These are phyloP conservation scores for Truncatella angustata DNA, from an alignment of 2,329 filamentous ascomycete genomes.

Conservation along the genomic window DNA sequence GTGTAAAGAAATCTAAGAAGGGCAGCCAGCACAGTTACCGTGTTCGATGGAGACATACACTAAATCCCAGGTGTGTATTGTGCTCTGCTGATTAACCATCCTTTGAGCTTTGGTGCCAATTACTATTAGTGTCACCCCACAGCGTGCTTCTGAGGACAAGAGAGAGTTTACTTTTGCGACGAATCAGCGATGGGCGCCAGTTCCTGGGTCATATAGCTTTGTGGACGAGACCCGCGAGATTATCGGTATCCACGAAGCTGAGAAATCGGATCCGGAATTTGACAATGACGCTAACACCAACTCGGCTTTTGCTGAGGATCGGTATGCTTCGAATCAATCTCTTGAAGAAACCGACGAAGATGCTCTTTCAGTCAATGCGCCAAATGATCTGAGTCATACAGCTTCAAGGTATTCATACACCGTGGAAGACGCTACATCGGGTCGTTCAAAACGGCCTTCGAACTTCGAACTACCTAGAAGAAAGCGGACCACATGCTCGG, in stretches of 20 bases:
- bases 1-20: neutral
- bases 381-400: too few relatives aligned
- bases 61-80: constrained; percentile 4
- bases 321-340: neutral
- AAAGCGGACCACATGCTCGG: neutral
- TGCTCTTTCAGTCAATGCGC: too few relatives aligned
- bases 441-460: neutral
- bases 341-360: neutral
- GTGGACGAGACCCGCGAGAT: constrained; percentile 4
- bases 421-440: neutral
- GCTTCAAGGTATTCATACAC: too few relatives aligned
- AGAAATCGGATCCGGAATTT: neutral
- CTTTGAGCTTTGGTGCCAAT: neutral
- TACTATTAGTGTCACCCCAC: neutral
- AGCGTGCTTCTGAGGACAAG: neutral
- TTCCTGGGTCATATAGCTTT: neutral
- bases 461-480: neutral
- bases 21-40: neutral
- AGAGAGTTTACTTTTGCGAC: neutral
- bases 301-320: too few relatives aligned
- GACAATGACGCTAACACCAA: neutral
- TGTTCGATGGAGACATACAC: constrained; percentile 2
- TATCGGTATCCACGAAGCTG: neutral
- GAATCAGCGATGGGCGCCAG: neutral
- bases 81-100: neutral